Evolutionary conservation across 257 asterid species (phyloP).

Genomic region (Capsicum rhomboideum): DNA sequence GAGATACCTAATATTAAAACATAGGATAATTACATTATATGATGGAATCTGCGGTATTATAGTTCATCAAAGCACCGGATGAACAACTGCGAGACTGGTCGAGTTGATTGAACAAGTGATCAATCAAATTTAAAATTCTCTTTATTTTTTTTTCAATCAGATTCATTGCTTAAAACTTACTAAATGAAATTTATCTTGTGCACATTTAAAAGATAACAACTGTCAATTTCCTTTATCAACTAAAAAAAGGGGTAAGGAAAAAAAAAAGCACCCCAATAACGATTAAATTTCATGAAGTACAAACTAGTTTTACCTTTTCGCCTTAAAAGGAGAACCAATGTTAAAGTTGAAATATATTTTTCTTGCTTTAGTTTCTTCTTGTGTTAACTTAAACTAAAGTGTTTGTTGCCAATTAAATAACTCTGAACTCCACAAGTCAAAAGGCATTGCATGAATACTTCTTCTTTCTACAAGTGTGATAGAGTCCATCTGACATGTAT

Average conservation of each 20-base stretch:
- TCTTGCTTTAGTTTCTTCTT: not conserved
- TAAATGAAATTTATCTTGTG: no score
- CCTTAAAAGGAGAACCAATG: not conserved
- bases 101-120: not conserved
- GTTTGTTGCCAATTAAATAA: not conserved
- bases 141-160: no score
- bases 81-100: no score
- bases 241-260: no score
- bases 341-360: no score
- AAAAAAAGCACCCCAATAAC: no score
- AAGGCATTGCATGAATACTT: not conserved
- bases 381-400: not conserved
- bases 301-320: not conserved
- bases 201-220: no score
- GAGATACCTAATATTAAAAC: not conserved
- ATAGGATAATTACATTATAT: not conserved
- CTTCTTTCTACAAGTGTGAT: not conserved
- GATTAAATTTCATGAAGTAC: not conserved
- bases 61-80: not conserved
- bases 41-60: not conserved
- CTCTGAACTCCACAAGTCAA: not conserved
- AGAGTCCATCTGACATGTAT: not conserved
- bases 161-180: no score
- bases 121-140: no score
- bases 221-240: no score